Base-by-base conservation (phyloP, 108 stramenopile genomes). In the Skeletonema potamos region DNA sequence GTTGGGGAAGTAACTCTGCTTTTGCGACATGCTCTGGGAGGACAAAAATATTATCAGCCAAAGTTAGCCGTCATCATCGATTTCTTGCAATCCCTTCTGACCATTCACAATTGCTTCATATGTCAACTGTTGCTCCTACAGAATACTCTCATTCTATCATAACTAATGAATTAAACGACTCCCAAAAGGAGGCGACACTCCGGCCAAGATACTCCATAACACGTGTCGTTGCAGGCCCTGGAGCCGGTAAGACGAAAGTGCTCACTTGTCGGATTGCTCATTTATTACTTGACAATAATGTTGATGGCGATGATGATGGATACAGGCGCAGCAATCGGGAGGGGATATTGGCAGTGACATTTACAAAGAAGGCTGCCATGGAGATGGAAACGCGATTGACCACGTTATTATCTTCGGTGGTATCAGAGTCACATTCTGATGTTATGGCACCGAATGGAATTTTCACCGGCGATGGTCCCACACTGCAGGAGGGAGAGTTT, bases 161-260 rank as follows among this genome's bases (percentile, higher is more conserved):
- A 27, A 60, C 84, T 59, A 26, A 80, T 15, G 85, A 68, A 24
- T 77, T 92, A 27, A 92, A 92, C 82, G 75, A 75, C 13, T 81
- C 88, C 10, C 91, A 92, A 74, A 62, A 79, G 55, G 79, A 89
- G 41, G 91, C 91, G n/a, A 88, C 89, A 0, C 83, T 87, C 17
- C 76, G 86, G 54, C 85, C 88, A 18, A 18, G 68, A 24, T 73
- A 74, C 39, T 68, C 62, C 11, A 82, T 89, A 8, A 93, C 89
- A 0, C 71, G 89, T 11, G 93, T 91, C 9, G 74, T 94, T 68
- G 96, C 95, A 13, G 97, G 97, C 8, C 97, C 97, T 3, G 97
- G 97, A 37, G 87, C 91, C 9, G 97, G 97, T 1, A 97, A 97
- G 66, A 97, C 97, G 3, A 69, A 85, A 33, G 95, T 96, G 26